phyloP scores from a whole-genome alignment of 192 early-diverging fungal species.

The Entophlyctis helioformis region DNA sequence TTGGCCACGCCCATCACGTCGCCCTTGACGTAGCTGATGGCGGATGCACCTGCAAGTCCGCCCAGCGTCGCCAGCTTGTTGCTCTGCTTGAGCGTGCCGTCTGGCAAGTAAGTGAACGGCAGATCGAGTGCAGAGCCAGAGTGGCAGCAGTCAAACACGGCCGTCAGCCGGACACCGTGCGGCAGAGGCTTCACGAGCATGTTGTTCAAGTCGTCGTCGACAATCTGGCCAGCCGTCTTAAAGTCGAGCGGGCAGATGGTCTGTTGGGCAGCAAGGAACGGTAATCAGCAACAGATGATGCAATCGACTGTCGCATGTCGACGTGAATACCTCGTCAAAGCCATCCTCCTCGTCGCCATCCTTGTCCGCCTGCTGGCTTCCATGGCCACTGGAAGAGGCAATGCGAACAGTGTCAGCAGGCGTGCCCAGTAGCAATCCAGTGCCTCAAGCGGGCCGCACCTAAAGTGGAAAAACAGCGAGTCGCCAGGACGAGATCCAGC shows the following conservation, averaged over 20 bases:
- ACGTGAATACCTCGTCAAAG: conserved; percentile 19
- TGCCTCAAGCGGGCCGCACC: conserved; percentile 3
- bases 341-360: conserved; percentile 36
- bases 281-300: conserved; percentile 3
- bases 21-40: conserved; percentile 6
- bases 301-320: no score
- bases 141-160: no score
- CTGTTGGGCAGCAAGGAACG: no score
- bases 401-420: neutral
- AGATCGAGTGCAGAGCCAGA: conserved; percentile 25
- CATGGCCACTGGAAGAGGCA: conserved; percentile 37
- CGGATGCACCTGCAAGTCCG: conserved; percentile 3
- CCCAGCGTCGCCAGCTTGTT: conserved; percentile 3
- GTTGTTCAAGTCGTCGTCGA: conserved; percentile 38
- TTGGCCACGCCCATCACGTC: conserved; percentile 14
- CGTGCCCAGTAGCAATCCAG: neutral
- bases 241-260: conserved; percentile 71
- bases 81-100: conserved; percentile 30
- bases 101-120: conserved; percentile 31
- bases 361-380: conserved; percentile 32
- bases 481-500: conserved; percentile 53
- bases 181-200: conserved; percentile 51
- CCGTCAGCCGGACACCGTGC: conserved; percentile 54
- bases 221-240: conserved; percentile 51
- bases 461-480: conserved; percentile 62